Conservation (phyloP, 73 alveolate species). For the Tetrahymena malaccensis region DNA sequence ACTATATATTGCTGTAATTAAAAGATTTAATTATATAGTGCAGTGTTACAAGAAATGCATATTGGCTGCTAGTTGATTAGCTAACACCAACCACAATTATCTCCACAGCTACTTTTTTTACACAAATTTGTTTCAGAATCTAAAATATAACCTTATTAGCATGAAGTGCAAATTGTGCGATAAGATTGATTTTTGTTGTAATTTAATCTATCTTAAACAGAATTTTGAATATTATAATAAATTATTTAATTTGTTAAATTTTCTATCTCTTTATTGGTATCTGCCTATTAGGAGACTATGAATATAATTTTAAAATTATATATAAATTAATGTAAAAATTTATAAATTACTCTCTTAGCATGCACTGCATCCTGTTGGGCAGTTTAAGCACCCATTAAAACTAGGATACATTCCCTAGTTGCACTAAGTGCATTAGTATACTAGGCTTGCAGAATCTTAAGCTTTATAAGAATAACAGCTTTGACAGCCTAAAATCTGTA, state of each 20-base stretch:
- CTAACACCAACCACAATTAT: background rate
- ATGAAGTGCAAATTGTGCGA: background rate
- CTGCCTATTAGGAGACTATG: background rate
- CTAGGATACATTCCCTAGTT: background rate
- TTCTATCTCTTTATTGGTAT: background rate
- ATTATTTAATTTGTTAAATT: background rate
- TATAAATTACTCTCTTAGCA: background rate
- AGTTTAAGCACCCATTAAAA: background rate
- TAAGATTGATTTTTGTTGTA: background rate
- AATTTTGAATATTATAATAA: background rate
- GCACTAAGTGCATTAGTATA: background rate
- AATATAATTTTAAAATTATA: background rate
- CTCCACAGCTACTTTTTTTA: background rate
- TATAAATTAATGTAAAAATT: too few relatives aligned
- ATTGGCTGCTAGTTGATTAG: background rate
- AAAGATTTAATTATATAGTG: background rate
- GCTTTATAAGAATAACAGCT: background rate
- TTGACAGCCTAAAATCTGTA: background rate
- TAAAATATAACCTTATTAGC: background rate
- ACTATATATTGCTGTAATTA: background rate
- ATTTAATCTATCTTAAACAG: background rate
- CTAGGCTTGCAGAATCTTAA: background rate
- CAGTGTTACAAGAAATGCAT: background rate
- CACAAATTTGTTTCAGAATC: background rate
- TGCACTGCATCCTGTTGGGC: background rate